Percentiles rank a stretch among this genome's conserved stretches.
Conservation (phyloP, 306 rosid species). For the Begonia peltatifolia region DNA sequence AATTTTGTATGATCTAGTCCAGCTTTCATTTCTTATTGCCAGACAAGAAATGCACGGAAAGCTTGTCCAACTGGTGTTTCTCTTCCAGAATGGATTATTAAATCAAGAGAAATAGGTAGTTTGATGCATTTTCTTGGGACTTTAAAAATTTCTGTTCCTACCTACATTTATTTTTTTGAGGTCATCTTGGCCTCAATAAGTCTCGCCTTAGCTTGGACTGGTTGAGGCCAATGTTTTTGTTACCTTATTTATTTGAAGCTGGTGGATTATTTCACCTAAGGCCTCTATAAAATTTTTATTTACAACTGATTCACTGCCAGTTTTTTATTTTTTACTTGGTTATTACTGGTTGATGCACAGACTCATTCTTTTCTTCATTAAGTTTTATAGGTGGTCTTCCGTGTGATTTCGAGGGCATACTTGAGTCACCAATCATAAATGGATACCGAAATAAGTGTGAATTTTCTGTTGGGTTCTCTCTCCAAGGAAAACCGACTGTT, state of each 20-base stretch:
- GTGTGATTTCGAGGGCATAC: slow-evolving; percentile 67
- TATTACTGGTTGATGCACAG: too few species aligned
- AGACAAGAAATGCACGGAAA: slow-evolving; percentile 86
- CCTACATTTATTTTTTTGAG: background rate
- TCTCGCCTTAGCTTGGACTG: too few species aligned
- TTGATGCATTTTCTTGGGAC: slow-evolving; percentile 6
- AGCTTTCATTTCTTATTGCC: slow-evolving; percentile 14
- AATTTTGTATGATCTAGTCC: background rate
- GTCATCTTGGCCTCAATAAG: too few species aligned
- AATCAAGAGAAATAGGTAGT: slow-evolving; percentile 72
- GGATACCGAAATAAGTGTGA: slow-evolving; percentile 97
- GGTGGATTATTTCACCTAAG: too few species aligned
- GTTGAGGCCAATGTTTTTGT: too few species aligned
- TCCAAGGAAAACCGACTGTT: slow-evolving; percentile 65
- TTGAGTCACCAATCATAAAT: slow-evolving; percentile 70
- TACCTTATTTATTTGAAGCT: too few species aligned
- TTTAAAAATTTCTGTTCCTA: background rate
- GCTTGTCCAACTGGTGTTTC: slow-evolving; percentile 72
- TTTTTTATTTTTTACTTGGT: too few species aligned
- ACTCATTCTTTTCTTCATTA: slow-evolving; percentile 1
- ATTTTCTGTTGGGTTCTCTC: slow-evolving; percentile 84
- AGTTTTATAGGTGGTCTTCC: slow-evolving; percentile 73
- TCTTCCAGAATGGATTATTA: slow-evolving; percentile 86
- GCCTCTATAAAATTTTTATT: too few species aligned
- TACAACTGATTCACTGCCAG: too few species aligned